Conservation (phyloP, 306 rosid genomes). For the Albizia julibrissin region DNA sequence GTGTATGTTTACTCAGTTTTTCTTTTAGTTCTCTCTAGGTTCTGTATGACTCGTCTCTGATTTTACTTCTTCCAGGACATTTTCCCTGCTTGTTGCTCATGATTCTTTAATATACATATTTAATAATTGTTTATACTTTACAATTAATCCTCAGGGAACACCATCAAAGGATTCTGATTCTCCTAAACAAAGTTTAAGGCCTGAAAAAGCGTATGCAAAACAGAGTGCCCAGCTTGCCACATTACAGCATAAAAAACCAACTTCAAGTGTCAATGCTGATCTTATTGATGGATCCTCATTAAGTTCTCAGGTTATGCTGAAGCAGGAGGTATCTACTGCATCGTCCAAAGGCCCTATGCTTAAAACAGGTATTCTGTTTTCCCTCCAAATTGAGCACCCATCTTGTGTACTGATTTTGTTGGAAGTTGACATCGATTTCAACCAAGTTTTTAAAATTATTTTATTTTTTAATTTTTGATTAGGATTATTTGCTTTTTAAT, state of each 20-base stretch:
- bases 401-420: not conserved
- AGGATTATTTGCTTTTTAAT: not conserved
- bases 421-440: not conserved
- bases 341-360: conserved; percentile 70
- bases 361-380: conserved; percentile 58
- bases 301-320: conserved; percentile 71
- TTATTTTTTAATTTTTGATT: too few species aligned
- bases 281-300: conserved; percentile 76
- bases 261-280: conserved; percentile 88
- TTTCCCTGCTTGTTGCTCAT: conserved; percentile 6
- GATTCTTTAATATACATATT: not conserved
- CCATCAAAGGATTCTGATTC: conserved; percentile 57
- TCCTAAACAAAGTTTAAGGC: conserved; percentile 64
- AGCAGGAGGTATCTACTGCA: conserved; percentile 85
- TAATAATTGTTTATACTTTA: conserved; percentile 18
- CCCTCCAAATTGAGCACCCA: conserved; percentile 12
- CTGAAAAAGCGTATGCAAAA: conserved; percentile 66
- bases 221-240: conserved; percentile 55
- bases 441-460: not conserved
- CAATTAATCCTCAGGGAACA: conserved; percentile 52
- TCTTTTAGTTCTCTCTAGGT: not conserved
- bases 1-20: conserved; percentile 61
- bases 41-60: not conserved
- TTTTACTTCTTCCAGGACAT: conserved; percentile 4
- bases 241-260: conserved; percentile 67